These are phyloP conservation scores for Ormosia emarginata DNA, from an alignment of 306 rosid species.

Conservation along the genomic window DNA sequence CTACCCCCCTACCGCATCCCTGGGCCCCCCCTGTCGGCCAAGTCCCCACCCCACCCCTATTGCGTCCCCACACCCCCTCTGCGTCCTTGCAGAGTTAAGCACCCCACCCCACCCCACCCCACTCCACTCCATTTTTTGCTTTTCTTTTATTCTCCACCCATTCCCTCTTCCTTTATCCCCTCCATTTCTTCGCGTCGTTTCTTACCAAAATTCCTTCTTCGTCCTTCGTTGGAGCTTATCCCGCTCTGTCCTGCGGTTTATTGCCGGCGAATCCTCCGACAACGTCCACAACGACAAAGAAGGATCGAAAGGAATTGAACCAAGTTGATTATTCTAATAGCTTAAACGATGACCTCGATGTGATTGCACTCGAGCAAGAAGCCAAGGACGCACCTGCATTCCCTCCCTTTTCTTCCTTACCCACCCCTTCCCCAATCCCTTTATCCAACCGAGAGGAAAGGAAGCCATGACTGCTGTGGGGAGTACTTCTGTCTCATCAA, in stretches of 20 bases:
- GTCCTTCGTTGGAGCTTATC: slow-evolving; percentile 30
- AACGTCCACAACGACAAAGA: slow-evolving; percentile 13
- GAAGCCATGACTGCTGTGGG: no score
- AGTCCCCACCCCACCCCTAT: no score
- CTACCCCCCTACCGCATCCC: no score
- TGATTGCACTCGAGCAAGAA: slow-evolving; percentile 59
- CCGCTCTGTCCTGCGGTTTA: background rate
- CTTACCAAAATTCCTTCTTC: background rate
- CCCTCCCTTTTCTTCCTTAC: no score
- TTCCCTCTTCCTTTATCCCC: slow-evolving; percentile 17
- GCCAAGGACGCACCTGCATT: slow-evolving; percentile 61
- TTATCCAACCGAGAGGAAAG: no score
- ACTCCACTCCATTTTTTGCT: background rate
- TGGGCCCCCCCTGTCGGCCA: no score
- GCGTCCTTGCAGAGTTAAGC: no score
- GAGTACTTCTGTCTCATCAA: no score
- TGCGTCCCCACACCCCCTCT: no score
- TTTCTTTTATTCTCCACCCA: no score
- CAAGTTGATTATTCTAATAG: slow-evolving; percentile 30
- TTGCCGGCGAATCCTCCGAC: slow-evolving; percentile 21
- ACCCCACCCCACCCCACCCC: slow-evolving; percentile 20
- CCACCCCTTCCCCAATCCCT: no score
- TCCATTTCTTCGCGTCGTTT: background rate
- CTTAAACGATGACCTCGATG: slow-evolving; percentile 36
- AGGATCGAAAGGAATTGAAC: slow-evolving; percentile 21